Percentiles rank a stretch among this genome's conserved stretches.
phyloP scores from a whole-genome alignment of 202 grass and related monocot genomes.

The Alloteropsis angusta region DNA sequence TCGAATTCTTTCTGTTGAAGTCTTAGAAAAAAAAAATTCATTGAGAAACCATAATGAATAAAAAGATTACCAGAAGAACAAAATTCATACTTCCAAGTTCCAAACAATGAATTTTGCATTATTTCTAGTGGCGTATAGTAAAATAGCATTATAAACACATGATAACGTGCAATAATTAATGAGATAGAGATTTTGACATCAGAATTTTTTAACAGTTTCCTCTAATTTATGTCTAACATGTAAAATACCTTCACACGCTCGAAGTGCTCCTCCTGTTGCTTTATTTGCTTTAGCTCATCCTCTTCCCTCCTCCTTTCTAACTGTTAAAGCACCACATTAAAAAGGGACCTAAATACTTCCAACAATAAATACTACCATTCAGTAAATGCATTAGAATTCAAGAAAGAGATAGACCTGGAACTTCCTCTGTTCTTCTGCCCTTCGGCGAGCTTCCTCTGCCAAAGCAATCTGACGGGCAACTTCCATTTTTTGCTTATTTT shows the following conservation, averaged over 20 bases:
- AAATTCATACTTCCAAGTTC: neutral
- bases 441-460: slow-evolving; percentile 91
- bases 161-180: neutral
- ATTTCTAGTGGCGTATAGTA: neutral
- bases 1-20: neutral
- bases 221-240: neutral
- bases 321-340: slow-evolving; percentile 39
- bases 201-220: neutral
- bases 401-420: slow-evolving; percentile 46
- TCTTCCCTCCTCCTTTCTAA: slow-evolving; percentile 91
- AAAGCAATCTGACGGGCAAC: slow-evolving; percentile 89
- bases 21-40: neutral
- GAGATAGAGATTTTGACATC: neutral
- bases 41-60: neutral
- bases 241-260: slow-evolving; percentile 90
- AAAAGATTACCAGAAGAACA: neutral
- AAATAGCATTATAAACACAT: neutral
- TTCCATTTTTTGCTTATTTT: slow-evolving; percentile 84
- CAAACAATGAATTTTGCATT: neutral
- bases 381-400: neutral
- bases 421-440: slow-evolving; percentile 91
- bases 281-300: slow-evolving; percentile 92
- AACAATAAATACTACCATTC: neutral
- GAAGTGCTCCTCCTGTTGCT: slow-evolving; percentile 83
- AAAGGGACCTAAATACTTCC: neutral